A percentile compares a stretch with the other conserved stretches of the same genome.
phyloP scores from a whole-genome alignment of 352 stramenopile genomes.

The Globisporangium carolinianum region DNA sequence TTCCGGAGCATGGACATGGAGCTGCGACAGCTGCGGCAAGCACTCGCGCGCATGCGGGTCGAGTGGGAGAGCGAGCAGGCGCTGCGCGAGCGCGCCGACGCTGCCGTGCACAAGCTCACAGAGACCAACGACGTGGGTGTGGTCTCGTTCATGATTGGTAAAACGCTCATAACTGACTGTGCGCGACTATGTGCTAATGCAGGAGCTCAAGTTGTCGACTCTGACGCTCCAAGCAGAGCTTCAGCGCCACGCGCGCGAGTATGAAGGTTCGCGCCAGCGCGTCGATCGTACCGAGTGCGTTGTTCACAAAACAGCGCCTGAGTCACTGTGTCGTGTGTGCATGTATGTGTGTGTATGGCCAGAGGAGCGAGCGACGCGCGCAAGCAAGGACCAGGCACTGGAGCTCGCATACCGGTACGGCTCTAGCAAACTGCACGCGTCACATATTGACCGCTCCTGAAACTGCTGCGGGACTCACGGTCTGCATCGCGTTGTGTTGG shows the following conservation, averaged over 20 bases:
- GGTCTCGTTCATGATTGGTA: no score
- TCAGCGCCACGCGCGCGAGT: slow-evolving; percentile 23
- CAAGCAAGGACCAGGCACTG: slow-evolving; percentile 23
- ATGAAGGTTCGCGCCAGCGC: slow-evolving; percentile 17
- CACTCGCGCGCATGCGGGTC: slow-evolving; percentile 27
- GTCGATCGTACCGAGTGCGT: not conserved
- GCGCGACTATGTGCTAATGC: not conserved
- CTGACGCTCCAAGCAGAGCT: slow-evolving; percentile 29
- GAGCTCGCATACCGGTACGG: slow-evolving; percentile 20
- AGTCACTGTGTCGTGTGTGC: not conserved
- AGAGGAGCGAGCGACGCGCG: slow-evolving; percentile 22
- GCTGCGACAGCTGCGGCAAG: slow-evolving; percentile 35
- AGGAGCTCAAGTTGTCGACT: slow-evolving; percentile 32
- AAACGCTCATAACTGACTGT: no score
- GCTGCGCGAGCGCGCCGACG: slow-evolving; percentile 36
- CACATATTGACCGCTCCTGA: not conserved
- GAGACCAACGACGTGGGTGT: slow-evolving; percentile 27
- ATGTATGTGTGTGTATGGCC: not conserved
- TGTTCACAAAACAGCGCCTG: not conserved
- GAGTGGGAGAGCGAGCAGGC: slow-evolving; percentile 45
- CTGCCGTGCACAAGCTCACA: slow-evolving; percentile 21
- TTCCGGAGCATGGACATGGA: slow-evolving; percentile 49
- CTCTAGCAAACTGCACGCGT: not conserved
- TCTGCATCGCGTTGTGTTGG: not conserved
- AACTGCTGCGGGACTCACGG: not conserved